phyloP scores from a whole-genome alignment of 2,329 filamentous ascomycete species.

The Dendryphion nanum region DNA sequence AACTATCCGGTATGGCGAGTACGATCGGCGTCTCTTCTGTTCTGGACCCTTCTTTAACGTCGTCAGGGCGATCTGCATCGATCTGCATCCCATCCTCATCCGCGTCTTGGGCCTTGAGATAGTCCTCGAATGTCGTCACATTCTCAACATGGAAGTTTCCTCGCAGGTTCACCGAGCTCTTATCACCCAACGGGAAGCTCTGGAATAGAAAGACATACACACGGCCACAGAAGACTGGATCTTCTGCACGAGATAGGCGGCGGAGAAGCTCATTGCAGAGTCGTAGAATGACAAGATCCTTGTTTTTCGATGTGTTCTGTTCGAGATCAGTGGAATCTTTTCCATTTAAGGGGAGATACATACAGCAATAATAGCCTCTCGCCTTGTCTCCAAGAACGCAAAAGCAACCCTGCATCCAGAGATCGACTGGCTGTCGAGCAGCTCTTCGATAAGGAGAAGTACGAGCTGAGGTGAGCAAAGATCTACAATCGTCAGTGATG shows the following conservation, averaged over 20 bases:
- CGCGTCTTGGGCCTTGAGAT: slow-evolving; percentile 37
- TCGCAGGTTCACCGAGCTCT: slow-evolving; percentile 93
- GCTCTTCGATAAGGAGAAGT: slow-evolving; percentile 89
- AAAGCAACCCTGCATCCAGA: slow-evolving; percentile 88
- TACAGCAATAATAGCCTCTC: slow-evolving; percentile 81
- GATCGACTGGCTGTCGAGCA: slow-evolving; percentile 94
- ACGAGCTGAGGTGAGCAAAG: slow-evolving; percentile 74
- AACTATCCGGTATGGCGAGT: slow-evolving; percentile 41
- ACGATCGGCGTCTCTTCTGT: slow-evolving; percentile 9
- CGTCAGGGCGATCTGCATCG: slow-evolving; percentile 46
- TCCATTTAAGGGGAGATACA: slow-evolving; percentile 25
- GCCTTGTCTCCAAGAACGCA: slow-evolving; percentile 89
- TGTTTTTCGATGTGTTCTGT: slow-evolving; percentile 53
- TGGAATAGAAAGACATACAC: slow-evolving; percentile 99
- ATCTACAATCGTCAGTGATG: slow-evolving; percentile 21
- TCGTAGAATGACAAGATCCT: slow-evolving; percentile 84
- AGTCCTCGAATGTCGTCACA: slow-evolving; percentile 77
- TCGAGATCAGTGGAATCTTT: too few species aligned
- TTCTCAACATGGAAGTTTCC: slow-evolving; percentile 97
- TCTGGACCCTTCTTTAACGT: slow-evolving; percentile 41
- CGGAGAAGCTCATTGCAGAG: slow-evolving; percentile 95
- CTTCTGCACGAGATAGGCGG: slow-evolving; percentile 88
- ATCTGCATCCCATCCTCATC: slow-evolving; percentile 64
- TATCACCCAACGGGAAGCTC: slow-evolving; percentile 93
- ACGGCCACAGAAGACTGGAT: slow-evolving; percentile 93